Evolutionary conservation across 2,329 filamentous ascomycete genomes (phyloP), one percentile per base, ranked within the genome.

Genomic region (Camillea tinctor): DNA sequence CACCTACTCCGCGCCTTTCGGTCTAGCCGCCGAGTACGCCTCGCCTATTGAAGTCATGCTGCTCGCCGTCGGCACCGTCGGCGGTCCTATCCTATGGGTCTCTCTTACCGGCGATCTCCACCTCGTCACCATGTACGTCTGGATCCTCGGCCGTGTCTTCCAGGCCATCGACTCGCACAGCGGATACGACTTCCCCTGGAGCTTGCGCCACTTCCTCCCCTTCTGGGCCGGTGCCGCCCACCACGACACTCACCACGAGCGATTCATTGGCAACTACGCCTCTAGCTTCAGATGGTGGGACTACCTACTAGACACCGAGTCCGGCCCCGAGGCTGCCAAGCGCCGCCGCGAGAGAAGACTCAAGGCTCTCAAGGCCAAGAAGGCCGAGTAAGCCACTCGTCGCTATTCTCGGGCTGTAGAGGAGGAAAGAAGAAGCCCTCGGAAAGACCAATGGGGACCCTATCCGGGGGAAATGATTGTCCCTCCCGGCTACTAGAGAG

Each of bases 241-340:
- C 80, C 95, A 99, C 80, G 95, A 99, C 73, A 82, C 93, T 51
- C 95, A 99, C 80, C 95, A 99, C 80, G 95, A 99, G 82, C 92
- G 93, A 75, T 99, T 99, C 80, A 93, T 99, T 65, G 95, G 95
- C 70, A 99, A 99, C 83, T 99, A 98, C 76, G 83, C 94, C 55
- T 97, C 93, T 74, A 96, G 92, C 82, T 99, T 99, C 87, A 87
- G 94, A 77, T 99, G 95, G 95, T 99, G 95, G 95, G 95, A 99
- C 80, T 96, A 90, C 76, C 76, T 88, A 69, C 84, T 98, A 68
- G 93, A 97, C 78, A 99, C 95, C 63, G 94, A 99, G 84, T 92
- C 92, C 65, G 92, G 91, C 56, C 86, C 91, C 44, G 94, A 96
- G 77, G 92, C 94, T 49, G 85, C 90, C 70, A 93, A 93, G 87